A percentile compares a stretch with the other conserved stretches of the same genome.
These are phyloP conservation scores for Pistacia integerrima DNA, from an alignment of 345 rosid genomes.

Conservation along the genomic window DNA sequence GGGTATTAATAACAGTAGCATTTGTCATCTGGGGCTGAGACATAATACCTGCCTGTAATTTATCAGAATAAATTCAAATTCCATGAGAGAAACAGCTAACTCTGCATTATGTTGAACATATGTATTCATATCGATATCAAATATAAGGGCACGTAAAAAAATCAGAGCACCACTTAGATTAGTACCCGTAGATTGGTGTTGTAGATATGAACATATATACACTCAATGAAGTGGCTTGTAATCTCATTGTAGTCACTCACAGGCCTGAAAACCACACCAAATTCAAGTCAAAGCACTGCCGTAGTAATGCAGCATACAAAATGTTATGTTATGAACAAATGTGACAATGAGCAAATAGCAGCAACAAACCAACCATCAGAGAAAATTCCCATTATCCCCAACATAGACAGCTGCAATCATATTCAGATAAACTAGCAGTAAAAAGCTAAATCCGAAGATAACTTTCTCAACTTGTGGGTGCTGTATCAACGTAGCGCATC, in stretches of 20 bases:
- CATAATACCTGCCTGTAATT: constrained; percentile 45
- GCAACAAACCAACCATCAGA: constrained; percentile 1
- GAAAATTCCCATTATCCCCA: not conserved
- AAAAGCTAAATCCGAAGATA: not conserved
- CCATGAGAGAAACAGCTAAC: constrained; percentile 5
- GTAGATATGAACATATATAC: constrained; percentile 80
- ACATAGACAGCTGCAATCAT: not conserved
- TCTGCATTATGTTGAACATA: not conserved
- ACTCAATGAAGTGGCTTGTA: constrained; percentile 79
- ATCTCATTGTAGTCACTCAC: constrained; percentile 85
- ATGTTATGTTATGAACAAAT: not conserved
- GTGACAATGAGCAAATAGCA: not conserved
- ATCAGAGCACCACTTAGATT: constrained; percentile 21
- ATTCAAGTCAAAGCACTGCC: constrained; percentile 12
- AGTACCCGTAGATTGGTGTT: constrained; percentile 79
- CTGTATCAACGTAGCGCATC: not conserved
- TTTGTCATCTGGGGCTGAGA: constrained; percentile 60
- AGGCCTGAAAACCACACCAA: constrained; percentile 61
- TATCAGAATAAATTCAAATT: constrained; percentile 13
- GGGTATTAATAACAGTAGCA: constrained; percentile 38
- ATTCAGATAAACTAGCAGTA: not conserved
- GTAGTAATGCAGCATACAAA: not conserved
- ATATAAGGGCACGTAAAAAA: not conserved
- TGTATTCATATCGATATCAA: not conserved
- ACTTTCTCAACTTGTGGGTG: not conserved